Evolutionary conservation across 208 protist genomes (phyloP).

Genomic region (Trypanosoma platydactyli): DNA sequence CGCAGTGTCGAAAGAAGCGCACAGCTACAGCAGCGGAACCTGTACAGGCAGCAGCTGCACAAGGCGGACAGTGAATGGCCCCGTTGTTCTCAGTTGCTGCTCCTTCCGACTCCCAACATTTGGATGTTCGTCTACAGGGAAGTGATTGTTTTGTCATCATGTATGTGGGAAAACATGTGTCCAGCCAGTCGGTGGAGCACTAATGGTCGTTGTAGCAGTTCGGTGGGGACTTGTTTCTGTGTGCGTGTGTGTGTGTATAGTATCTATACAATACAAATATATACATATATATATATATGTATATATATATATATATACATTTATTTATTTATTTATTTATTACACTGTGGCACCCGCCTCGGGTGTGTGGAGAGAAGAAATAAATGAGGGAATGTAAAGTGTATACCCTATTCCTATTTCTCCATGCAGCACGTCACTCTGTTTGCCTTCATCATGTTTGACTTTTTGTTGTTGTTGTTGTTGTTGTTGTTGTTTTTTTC

Average conservation of each 20-base stretch:
- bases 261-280: not conserved
- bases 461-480: not conserved
- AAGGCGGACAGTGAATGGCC: not conserved
- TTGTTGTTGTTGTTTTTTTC: not conserved
- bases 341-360: too few relatives aligned
- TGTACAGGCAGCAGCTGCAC: not conserved
- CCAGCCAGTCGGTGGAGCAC: too few relatives aligned
- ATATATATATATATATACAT: not conserved
- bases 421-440: too few relatives aligned
- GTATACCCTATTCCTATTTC: too few relatives aligned
- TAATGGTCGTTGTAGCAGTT: too few relatives aligned
- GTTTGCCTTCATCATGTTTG: too few relatives aligned
- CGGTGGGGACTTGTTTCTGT: too few relatives aligned
- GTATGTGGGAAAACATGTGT: not conserved
- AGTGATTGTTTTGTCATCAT: not conserved
- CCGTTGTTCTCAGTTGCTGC: not conserved
- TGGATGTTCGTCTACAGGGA: not conserved
- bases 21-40: not conserved
- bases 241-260: constrained; percentile 4
- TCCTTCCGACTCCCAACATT: constrained; percentile 3
- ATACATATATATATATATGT: constrained; percentile 16
- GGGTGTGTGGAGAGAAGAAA: too few relatives aligned
- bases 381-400: not conserved
- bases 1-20: too few relatives aligned
- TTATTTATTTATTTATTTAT: not conserved